Percentiles rank a stretch among this genome's conserved stretches.
These are phyloP conservation scores for Flueggea neowawraea DNA, from an alignment of 441 rosid species.

Conservation along the genomic window DNA sequence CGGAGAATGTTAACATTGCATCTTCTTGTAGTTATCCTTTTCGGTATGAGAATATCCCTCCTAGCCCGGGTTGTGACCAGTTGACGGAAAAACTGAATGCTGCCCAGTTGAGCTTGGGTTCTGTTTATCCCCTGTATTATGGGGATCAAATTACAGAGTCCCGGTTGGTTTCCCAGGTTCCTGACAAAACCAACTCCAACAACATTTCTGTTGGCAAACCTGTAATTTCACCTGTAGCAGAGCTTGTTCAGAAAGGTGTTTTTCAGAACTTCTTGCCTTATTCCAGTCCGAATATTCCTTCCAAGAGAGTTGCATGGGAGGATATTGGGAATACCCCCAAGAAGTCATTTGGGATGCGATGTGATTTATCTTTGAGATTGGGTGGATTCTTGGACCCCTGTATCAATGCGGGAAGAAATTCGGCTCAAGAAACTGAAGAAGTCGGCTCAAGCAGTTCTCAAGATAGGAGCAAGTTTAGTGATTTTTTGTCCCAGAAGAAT, in stretches of 20 bases:
- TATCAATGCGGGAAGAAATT: constrained; percentile 28
- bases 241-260: constrained; percentile 25
- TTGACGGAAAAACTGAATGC: constrained; percentile 33
- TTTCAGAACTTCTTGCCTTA: constrained; percentile 23
- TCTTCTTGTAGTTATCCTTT: constrained; percentile 36
- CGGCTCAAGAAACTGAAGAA: constrained; percentile 32
- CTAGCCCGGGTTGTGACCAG: constrained; percentile 25
- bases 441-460: constrained; percentile 36
- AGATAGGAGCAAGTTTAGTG: constrained; percentile 33
- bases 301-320: constrained; percentile 20
- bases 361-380: constrained; percentile 85
- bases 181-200: constrained; percentile 16
- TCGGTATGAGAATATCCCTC: constrained; percentile 30
- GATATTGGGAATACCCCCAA: constrained; percentile 24
- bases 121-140: constrained; percentile 51
- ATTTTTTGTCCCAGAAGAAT: constrained; percentile 30
- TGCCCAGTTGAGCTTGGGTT: constrained; percentile 25
- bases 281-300: constrained; percentile 24
- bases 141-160: constrained; percentile 29
- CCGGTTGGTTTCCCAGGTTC: constrained; percentile 17
- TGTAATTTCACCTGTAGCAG: constrained; percentile 27
- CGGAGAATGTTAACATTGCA: constrained; percentile 23
- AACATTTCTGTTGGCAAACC: constrained; percentile 46
- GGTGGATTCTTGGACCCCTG: constrained; percentile 49
- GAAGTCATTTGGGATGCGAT: constrained; percentile 36